Conservation (phyloP, 2,329 filamentous ascomycete species). For the Beauveria asiatica region DNA sequence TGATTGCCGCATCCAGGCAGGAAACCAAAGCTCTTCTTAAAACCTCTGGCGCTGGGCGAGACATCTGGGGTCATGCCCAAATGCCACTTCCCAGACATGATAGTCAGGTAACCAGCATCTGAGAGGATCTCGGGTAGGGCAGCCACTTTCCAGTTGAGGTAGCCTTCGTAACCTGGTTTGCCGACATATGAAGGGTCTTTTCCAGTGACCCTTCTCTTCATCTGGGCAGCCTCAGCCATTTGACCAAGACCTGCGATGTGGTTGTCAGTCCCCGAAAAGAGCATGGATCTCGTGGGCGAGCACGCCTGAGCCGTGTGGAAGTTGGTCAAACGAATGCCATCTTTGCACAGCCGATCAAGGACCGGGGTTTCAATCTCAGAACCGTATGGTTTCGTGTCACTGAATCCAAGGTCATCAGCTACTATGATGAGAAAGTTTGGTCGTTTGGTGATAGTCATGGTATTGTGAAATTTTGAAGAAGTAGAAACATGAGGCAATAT, state of each 20-base stretch:
- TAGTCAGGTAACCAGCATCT: constrained; percentile 50
- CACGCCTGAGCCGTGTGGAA: constrained; percentile 37
- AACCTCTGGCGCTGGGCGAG: constrained; percentile 47
- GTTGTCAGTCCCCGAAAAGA: constrained; percentile 55
- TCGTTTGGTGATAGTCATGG: not conserved
- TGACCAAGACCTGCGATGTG: constrained; percentile 49
- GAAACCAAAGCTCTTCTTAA: constrained; percentile 50
- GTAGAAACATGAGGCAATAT: not conserved
- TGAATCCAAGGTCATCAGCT: constrained; percentile 46
- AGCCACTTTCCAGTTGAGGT: constrained; percentile 51
- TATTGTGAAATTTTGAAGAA: not conserved
- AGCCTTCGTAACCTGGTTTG: constrained; percentile 54
- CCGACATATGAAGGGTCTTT: constrained; percentile 37
- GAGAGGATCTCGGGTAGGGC: constrained; percentile 49
- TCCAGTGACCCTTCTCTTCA: constrained; percentile 7
- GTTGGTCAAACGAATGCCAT: constrained; percentile 22
- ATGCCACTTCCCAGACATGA: constrained; percentile 58
- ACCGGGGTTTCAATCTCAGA: constrained; percentile 53
- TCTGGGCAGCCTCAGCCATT: not conserved
- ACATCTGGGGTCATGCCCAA: constrained; percentile 49
- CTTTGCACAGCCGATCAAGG: constrained; percentile 37
- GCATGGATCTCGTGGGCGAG: not conserved
- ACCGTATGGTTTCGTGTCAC: constrained; percentile 50
- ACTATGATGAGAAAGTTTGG: constrained; percentile 1
- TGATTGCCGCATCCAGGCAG: constrained; percentile 52